A percentile compares a stretch with the other conserved stretches of the same genome.
phyloP scores from a whole-genome alignment of 768 basidiomycete species.

The Cystobasidiopsis lactophilus region DNA sequence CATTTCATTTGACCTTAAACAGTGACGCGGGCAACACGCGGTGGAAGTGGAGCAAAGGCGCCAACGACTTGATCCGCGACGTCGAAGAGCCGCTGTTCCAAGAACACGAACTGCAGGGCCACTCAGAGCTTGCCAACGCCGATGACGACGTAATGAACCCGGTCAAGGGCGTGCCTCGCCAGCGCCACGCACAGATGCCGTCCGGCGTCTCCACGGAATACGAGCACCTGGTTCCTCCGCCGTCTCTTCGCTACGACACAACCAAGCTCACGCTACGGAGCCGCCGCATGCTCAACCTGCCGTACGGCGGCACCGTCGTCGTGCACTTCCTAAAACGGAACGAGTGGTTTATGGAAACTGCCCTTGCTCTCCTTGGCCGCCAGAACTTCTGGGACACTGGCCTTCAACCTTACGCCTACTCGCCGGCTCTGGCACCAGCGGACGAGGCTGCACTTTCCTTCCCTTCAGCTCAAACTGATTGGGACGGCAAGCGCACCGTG shows the following conservation, averaged over 20 bases:
- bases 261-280: constrained; percentile 11
- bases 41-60: background rate
- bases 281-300: constrained; percentile 18
- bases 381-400: constrained; percentile 20
- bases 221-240: constrained; percentile 16
- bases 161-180: background rate
- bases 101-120: too few relatives aligned
- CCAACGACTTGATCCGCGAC: background rate
- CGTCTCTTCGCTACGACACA: constrained; percentile 16
- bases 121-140: constrained; percentile 23
- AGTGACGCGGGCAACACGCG: too few relatives aligned
- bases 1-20: too few relatives aligned
- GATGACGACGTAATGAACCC: background rate
- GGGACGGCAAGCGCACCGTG: background rate
- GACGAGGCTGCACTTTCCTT: background rate
- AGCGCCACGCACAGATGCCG: background rate
- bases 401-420: constrained; percentile 10
- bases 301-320: constrained; percentile 62
- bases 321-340: constrained; percentile 96
- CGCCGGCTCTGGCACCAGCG: background rate
- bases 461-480: background rate
- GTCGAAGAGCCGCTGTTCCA: constrained; percentile 31
- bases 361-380: constrained; percentile 49
- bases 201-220: background rate
- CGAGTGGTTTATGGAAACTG: constrained; percentile 89